Evolutionary conservation across 345 rosid genomes (phyloP).

Genomic region (Arabidopsis thaliana): TAIR10.1 NC_003076.8:12392501-12393000

Average conservation of each 20-base stretch:
- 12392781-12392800: background rate
- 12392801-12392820: background rate
- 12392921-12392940: background rate
- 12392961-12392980: background rate
- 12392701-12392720: background rate
- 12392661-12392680: background rate
- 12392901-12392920: background rate
- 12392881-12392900: background rate
- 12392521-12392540: background rate
- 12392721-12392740: background rate
- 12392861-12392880: background rate
- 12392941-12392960: background rate
- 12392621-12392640: background rate
- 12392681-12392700: conserved; percentile 7
- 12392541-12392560: conserved; percentile 1
- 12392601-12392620: background rate
- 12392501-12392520: background rate
- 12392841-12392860: background rate
- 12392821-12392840: background rate
- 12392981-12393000: too few relatives aligned
- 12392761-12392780: background rate
- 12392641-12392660: background rate
- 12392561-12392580: background rate
- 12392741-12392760: background rate
- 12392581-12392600: background rate